Conservation (phyloP, 2,329 filamentous ascomycete genomes). For the Anthostomella pinea region DNA sequence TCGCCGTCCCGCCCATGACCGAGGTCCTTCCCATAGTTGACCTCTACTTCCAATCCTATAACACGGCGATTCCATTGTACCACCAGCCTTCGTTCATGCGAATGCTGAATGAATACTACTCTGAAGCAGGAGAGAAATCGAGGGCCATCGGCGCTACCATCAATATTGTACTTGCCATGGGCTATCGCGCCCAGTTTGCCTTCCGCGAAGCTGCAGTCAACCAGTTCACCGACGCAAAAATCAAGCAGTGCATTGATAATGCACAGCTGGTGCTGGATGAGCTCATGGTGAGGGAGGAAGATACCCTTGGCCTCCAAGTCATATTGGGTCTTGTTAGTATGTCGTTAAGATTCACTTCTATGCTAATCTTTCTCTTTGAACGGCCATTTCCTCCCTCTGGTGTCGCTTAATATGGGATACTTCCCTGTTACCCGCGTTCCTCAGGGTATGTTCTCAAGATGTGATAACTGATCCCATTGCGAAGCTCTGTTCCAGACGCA, state of each 20-base stretch:
- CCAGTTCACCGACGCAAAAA: conserved; percentile 17
- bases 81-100: conserved; percentile 35
- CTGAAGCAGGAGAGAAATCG: conserved; percentile 19
- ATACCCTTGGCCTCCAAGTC: conserved; percentile 38
- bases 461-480: conserved; percentile 4
- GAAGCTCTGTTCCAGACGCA: conserved; percentile 36
- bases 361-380: not conserved
- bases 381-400: too few relatives aligned
- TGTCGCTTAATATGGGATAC: too few relatives aligned
- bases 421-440: too few relatives aligned
- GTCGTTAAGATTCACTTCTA: conserved; percentile 3
- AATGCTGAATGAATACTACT: conserved; percentile 36
- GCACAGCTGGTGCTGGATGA: conserved; percentile 38
- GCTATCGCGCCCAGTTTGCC: conserved; percentile 27
- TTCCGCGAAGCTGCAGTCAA: conserved; percentile 14
- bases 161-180: conserved; percentile 38
- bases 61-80: conserved; percentile 37
- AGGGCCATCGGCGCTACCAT: conserved; percentile 37
- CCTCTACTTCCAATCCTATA: conserved; percentile 37
- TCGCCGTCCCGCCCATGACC: conserved; percentile 29
- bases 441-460: too few relatives aligned
- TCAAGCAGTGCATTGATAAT: conserved; percentile 34
- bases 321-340: conserved; percentile 36
- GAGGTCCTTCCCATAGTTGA: conserved; percentile 36
- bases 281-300: conserved; percentile 36